These are phyloP conservation scores for Pseudogymnoascus pannorum DNA, from an alignment of 2,329 filamentous ascomycete genomes.

Conservation along the genomic window DNA sequence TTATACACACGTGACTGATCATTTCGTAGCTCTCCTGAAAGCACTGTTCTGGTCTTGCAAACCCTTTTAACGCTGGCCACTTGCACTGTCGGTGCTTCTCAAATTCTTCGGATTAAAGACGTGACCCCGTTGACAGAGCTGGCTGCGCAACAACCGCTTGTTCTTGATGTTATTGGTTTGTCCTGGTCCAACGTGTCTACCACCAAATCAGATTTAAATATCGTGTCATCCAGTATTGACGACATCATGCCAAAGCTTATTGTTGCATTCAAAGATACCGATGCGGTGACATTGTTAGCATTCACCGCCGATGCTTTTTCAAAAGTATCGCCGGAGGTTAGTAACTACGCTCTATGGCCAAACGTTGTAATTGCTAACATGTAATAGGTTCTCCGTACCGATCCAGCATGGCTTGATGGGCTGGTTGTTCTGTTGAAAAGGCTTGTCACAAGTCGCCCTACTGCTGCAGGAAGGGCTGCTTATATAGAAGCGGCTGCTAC, in stretches of 20 bases:
- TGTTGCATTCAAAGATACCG: constrained; percentile 49
- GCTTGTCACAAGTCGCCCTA: constrained; percentile 49
- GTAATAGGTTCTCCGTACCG: constrained; percentile 39
- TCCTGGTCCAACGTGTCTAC: constrained; percentile 48
- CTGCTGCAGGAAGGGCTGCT: constrained; percentile 46
- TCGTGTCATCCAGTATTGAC: constrained; percentile 38
- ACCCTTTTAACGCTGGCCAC: constrained; percentile 50
- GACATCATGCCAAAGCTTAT: constrained; percentile 41
- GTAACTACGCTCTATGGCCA: constrained; percentile 17
- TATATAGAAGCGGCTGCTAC: constrained; percentile 53
- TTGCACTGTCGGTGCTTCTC: constrained; percentile 41
- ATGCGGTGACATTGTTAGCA: constrained; percentile 50
- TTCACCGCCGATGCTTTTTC: constrained; percentile 49
- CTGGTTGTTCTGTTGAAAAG: constrained; percentile 43
- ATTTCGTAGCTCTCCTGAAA: constrained; percentile 41
- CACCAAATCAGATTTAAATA: constrained; percentile 24
- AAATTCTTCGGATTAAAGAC: constrained; percentile 43
- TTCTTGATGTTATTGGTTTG: constrained; percentile 48
- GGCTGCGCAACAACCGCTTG: constrained; percentile 45
- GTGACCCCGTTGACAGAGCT: constrained; percentile 49
- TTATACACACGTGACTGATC: constrained; percentile 14
- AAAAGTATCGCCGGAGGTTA: constrained; percentile 41
- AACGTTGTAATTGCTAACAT: background rate
- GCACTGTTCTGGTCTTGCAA: constrained; percentile 46
- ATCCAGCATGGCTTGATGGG: constrained; percentile 46